A percentile compares a stretch with the other conserved stretches of the same genome.
These are phyloP conservation scores for Crithidia sp. DNA, from an alignment of 208 protist genomes.

Conservation along the genomic window DNA sequence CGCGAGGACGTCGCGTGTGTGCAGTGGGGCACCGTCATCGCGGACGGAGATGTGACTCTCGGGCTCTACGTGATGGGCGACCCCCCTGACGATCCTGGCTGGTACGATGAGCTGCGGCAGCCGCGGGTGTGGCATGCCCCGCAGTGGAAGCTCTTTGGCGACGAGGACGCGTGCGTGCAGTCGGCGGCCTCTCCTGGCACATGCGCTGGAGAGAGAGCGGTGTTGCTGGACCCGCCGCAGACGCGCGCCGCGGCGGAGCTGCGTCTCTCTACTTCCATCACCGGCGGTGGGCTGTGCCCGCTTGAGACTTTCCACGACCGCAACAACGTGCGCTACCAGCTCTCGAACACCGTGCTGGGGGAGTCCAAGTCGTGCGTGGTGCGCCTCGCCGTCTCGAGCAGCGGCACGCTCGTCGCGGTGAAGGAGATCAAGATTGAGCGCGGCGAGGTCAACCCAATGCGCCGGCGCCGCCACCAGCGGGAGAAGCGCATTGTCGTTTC, in stretches of 20 bases:
- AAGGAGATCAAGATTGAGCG: constrained; percentile 48
- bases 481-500: constrained; percentile 35
- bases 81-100: background rate
- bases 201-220: no score
- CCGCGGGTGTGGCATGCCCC: constrained; percentile 19
- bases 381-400: constrained; percentile 61
- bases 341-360: constrained; percentile 51
- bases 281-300: background rate
- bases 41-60: background rate
- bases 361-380: constrained; percentile 55
- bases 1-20: background rate
- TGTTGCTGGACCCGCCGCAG: no score
- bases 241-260: background rate
- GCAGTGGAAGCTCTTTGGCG: constrained; percentile 14
- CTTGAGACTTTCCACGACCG: constrained; percentile 45
- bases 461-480: constrained; percentile 21
- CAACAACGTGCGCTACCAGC: constrained; percentile 47
- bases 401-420: constrained; percentile 64
- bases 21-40: constrained; percentile 4
- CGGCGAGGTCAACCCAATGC: constrained; percentile 19
- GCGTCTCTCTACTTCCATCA: background rate
- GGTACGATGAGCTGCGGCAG: background rate
- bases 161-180: background rate
- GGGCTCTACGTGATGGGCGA: constrained; percentile 9
- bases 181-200: no score